Evolutionary conservation across 2,329 filamentous ascomycete genomes (phyloP), one percentile per base, ranked within the genome.

Genomic region (Aspergillus tubingensis): DNA sequence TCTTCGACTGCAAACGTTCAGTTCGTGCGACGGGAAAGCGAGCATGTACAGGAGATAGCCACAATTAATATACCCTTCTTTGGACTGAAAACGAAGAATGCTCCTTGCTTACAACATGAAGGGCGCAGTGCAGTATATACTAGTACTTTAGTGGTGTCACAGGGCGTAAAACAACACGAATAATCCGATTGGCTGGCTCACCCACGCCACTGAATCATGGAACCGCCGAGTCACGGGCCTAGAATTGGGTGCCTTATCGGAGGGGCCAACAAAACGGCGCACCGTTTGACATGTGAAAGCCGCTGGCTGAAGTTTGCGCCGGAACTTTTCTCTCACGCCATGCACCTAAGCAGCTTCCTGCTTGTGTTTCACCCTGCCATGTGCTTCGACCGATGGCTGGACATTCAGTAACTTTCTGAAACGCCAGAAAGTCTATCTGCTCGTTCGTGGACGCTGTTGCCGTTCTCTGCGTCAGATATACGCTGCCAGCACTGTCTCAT

Each of bases 201-300:
- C 11, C 32, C 32, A 36, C 32, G 32, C 32, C 32, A 36, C 10
- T 13, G 5, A 13, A 13, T 15, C 32, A 36, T 36, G 32, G 32
- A 36, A 36, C 32, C 32, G 32, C 19, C 41, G 41, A 23, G 15
- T n/a, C 23, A 32, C 32, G 25, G 25, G 23, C 17, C 47, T 50
- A 30, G 47, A 49, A 50, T 25, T 11, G 27, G 17, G 47, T n/a
- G 47, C 25, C 47, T 50, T 50, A 50, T 50, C 47, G 47, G 47
- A 50, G 47, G 27, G 47, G 32, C 32, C 32, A 36, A 36, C 32
- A 36, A 36, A 36, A 36, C 32, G 32, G 23, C 13, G 23, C 6
- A 49, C 15, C 23, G 44, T 25, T n/a, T 50, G 47, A 50, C 47
- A 50, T 50, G 47, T 50, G 47, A 50, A 50, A 50, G 47, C 47